Conservation (phyloP, 805 yeast species). For the Candida schatavii region DNA sequence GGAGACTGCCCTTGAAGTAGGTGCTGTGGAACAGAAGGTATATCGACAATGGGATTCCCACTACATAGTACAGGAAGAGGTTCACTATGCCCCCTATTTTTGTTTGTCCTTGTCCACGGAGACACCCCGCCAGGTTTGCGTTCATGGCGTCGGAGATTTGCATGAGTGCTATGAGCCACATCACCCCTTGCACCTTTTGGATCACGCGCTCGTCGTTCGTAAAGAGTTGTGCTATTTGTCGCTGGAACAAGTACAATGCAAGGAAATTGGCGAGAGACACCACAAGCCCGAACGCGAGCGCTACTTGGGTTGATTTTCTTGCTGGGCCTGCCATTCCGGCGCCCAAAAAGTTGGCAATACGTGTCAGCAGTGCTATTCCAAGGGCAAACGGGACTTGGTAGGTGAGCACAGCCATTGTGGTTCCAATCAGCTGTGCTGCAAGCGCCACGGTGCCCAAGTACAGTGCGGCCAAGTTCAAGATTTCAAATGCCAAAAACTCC, state of each 20-base stretch:
- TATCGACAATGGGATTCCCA: slow-evolving; percentile 63
- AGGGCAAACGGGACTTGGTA: slow-evolving; percentile 59
- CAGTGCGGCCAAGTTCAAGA: slow-evolving; percentile 52
- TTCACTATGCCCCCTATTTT: slow-evolving; percentile 60
- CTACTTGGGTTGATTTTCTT: slow-evolving; percentile 32
- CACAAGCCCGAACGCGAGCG: slow-evolving; percentile 34
- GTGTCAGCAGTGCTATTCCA: slow-evolving; percentile 56
- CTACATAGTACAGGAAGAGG: slow-evolving; percentile 53
- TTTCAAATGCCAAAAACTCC: slow-evolving; percentile 58
- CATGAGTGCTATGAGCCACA: slow-evolving; percentile 65
- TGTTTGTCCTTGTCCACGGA: slow-evolving; percentile 77
- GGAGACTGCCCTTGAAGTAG: slow-evolving; percentile 43
- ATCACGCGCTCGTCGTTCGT: slow-evolving; percentile 61
- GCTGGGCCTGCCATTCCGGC: slow-evolving; percentile 40
- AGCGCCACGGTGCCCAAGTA: slow-evolving; percentile 51
- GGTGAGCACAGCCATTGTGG: slow-evolving; percentile 51
- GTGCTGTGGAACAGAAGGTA: slow-evolving; percentile 47
- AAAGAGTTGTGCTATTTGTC: slow-evolving; percentile 43
- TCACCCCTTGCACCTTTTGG: slow-evolving; percentile 44
- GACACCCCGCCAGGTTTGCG: slow-evolving; percentile 71
- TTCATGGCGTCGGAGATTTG: slow-evolving; percentile 69
- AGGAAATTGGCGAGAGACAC: slow-evolving; percentile 32
- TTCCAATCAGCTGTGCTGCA: slow-evolving; percentile 48
- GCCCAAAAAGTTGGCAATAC: slow-evolving; percentile 57
- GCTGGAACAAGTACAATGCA: slow-evolving; percentile 28